Evolutionary conservation across 2,329 filamentous ascomycete genomes (phyloP), one percentile per base, ranked within the genome.

Genomic region (Claviceps sp.): DNA sequence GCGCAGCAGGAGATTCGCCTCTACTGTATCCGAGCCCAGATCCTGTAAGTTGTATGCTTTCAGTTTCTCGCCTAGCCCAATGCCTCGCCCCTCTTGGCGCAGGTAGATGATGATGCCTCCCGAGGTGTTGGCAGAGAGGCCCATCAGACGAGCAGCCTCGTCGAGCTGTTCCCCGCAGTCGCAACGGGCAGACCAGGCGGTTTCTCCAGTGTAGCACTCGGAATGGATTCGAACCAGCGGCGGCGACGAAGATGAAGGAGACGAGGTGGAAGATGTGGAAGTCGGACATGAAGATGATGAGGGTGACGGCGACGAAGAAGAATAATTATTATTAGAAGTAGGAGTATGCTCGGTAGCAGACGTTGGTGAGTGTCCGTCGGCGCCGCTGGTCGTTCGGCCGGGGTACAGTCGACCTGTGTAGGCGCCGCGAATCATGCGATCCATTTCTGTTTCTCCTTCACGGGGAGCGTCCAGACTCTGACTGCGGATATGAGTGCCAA

Each of bases 41-140:
- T 98, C 93, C 66, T 98, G 93, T 44, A 98, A 74, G 63, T 98
- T 98, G 69, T 98, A 98, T 4, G 93, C 93, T 70, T 98, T 97
- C 41, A 98, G 76, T 69, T 98, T 98, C 71, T 95, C 90, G 2
- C 88, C 85, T 0, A 98, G 76, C 0, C 93, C 93, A 57, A 98
- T 98, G 2, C 93, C 93, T 24, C 93, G 86, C 0, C 93, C 93
- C 70, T 98, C 93, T 68, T 98, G 93, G 22, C 93, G 84, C 22
- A 98, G 75, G 64, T 98, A 98, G 60, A 98, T 84, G 58, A 98
- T 95, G 51, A 95, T 89, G 38, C 93, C 93, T 16, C 90, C 90
- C 2, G 73, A 78, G 50, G 73, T 65, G 59, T 74, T 74, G 55
- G 71, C 65, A 10, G 81, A 83, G 30, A 89, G 72, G 16, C 86